phyloP scores from a whole-genome alignment of 768 basidiomycete genomes.

The Suillus cothurnatus region DNA sequence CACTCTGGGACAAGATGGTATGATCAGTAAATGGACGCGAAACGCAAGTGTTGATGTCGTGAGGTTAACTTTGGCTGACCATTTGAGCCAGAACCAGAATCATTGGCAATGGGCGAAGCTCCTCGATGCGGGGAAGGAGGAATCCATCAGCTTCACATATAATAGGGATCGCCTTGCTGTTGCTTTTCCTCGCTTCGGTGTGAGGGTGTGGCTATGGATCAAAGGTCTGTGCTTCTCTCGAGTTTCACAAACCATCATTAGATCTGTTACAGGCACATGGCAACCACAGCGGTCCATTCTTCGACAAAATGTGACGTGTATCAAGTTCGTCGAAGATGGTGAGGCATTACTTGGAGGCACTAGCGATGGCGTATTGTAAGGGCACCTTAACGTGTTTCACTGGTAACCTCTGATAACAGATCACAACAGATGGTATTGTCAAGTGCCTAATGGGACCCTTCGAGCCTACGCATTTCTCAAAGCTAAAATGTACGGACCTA shows the following conservation, averaged over 20 bases:
- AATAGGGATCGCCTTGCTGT: constrained; percentile 61
- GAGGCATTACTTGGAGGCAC: constrained; percentile 68
- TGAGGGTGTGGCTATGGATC: constrained; percentile 65
- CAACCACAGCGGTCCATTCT: constrained; percentile 63
- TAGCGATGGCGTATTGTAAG: constrained; percentile 68
- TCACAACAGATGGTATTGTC: constrained; percentile 61
- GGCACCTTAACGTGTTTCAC: neutral
- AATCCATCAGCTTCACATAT: constrained; percentile 55
- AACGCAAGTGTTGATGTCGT: constrained; percentile 40
- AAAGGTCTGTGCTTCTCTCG: constrained; percentile 43
- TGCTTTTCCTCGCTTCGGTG: constrained; percentile 57
- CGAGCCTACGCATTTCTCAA: constrained; percentile 61
- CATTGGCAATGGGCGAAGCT: constrained; percentile 60
- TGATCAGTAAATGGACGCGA: constrained; percentile 60
- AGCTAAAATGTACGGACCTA: constrained; percentile 53
- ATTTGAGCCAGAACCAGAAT: constrained; percentile 41
- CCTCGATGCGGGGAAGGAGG: constrained; percentile 51
- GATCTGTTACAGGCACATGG: constrained; percentile 53
- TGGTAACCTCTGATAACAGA: constrained; percentile 15
- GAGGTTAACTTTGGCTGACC: neutral
- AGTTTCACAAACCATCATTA: constrained; percentile 5
- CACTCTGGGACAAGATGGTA: constrained; percentile 57
- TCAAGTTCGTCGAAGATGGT: constrained; percentile 66
- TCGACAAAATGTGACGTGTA: constrained; percentile 63
- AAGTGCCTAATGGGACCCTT: constrained; percentile 66